phyloP scores from a whole-genome alignment of 2,329 filamentous ascomycete genomes.

The Scopulariopsis brevicaulis region DNA sequence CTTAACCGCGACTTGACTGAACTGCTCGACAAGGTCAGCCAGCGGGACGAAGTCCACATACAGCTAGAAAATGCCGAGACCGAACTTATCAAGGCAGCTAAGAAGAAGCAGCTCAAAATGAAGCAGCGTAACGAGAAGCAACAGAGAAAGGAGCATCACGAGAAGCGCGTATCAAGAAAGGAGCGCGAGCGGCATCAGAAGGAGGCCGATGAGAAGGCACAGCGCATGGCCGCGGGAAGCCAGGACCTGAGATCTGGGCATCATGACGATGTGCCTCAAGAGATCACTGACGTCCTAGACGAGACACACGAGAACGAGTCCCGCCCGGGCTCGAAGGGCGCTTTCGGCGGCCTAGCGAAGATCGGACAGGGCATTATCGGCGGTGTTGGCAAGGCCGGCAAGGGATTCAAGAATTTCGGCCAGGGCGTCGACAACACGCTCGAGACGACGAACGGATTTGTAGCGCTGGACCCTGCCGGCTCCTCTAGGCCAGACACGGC shows the following conservation, averaged over 20 bases:
- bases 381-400: slow-evolving; percentile 28
- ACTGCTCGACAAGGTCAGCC: slow-evolving; percentile 72
- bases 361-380: slow-evolving; percentile 20
- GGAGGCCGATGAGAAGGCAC: slow-evolving; percentile 36
- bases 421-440: slow-evolving; percentile 39
- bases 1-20: slow-evolving; percentile 82
- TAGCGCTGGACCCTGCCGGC: slow-evolving; percentile 17
- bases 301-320: slow-evolving; percentile 16
- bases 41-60: slow-evolving; percentile 59
- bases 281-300: slow-evolving; percentile 30
- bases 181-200: slow-evolving; percentile 35
- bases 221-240: slow-evolving; percentile 34
- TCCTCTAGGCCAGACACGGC: slow-evolving; percentile 6
- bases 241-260: slow-evolving; percentile 40
- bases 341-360: slow-evolving; percentile 19
- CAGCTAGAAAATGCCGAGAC: slow-evolving; percentile 75
- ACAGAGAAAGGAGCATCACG: slow-evolving; percentile 38
- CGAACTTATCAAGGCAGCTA: slow-evolving; percentile 67
- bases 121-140: slow-evolving; percentile 53
- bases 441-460: slow-evolving; percentile 44
- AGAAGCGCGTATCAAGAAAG: slow-evolving; percentile 36
- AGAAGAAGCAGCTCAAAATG: slow-evolving; percentile 66
- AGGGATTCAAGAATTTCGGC: slow-evolving; percentile 33
- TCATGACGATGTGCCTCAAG: slow-evolving; percentile 40
- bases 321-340: slow-evolving; percentile 11